Evolutionary conservation across 441 rosid species (phyloP), one percentile per base, ranked within the genome.

Genomic region (Bruguiera hainesii): DNA sequence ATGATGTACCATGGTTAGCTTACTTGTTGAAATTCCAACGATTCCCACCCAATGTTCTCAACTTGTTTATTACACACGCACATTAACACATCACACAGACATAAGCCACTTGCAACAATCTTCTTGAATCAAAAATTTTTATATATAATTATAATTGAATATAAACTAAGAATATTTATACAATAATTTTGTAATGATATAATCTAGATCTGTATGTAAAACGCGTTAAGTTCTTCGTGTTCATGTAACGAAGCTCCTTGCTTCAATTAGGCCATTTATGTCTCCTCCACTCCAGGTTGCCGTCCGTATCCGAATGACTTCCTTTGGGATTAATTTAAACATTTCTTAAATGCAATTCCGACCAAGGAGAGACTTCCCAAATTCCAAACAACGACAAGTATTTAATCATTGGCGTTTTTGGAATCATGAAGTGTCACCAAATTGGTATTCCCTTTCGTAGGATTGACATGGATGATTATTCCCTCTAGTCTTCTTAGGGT

Each of bases 281-380:
- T 19, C 5, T 31, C 33, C 33, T 31, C 33, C 18, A 3, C 31
- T 56, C 60, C 11, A 8, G 8, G 39, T 39, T 42, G 20, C 64
- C 64, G 60, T 73, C 72, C 23, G 31, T 76, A 66, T 69, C 66
- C 61, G 46, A 71, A 72, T 82, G 70, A 75, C 79, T 73, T 67
- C 23, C 18, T 18, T 19, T 63, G 64, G 37, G 37, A 31, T 31
- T 31, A 31, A 31, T 5, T 5, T 31, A 23, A 29, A 52, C 15
- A 46, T 48, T 29, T 23, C 23, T 23, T 8, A 33, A 13, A 35
- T 59, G n/a, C 23, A 48, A 58, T 65, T 74, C 61, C 52, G 35
- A 69, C 66, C 48, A 52, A 61, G 64, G 30, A 53, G 26, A 71
- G 63, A 30, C 52, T 57, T 68, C 69, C 29, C 56, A 51, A 66